Evolutionary conservation across 2,329 filamentous ascomycete genomes (phyloP).

Genomic region (Fusarium musae): DNA sequence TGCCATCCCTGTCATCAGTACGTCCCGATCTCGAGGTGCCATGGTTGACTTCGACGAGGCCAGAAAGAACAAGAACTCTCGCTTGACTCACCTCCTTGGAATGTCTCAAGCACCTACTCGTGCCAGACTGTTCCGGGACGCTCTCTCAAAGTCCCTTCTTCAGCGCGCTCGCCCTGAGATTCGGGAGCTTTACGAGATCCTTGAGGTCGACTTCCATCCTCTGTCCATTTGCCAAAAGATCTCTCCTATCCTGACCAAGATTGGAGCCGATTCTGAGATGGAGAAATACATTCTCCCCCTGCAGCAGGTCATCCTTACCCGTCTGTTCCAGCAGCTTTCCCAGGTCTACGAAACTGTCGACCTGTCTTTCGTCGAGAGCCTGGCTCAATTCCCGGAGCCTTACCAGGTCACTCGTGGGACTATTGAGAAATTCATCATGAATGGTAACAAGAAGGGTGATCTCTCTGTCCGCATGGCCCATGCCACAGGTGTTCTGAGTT

Average conservation of each 20-base stretch:
- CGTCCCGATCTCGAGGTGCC: slow-evolving; percentile 92
- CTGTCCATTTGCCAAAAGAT: slow-evolving; percentile 99
- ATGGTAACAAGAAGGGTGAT: slow-evolving; percentile 99
- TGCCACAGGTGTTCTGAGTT: slow-evolving; percentile 92
- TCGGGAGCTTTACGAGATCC: slow-evolving; percentile 95
- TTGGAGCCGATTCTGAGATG: slow-evolving; percentile 94
- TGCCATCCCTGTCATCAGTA: slow-evolving; percentile 99
- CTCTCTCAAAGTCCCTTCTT: slow-evolving; percentile 91
- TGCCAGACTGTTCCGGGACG: slow-evolving; percentile 92
- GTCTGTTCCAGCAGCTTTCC: slow-evolving; percentile 97
- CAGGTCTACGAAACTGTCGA: slow-evolving; percentile 99
- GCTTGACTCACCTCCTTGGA: slow-evolving; percentile 93
- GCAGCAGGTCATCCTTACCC: slow-evolving; percentile 97
- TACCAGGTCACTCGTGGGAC: slow-evolving; percentile 91
- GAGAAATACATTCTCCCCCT: slow-evolving; percentile 95
- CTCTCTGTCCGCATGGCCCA: slow-evolving; percentile 96
- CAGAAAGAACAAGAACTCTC: slow-evolving; percentile 98
- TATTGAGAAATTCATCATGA: slow-evolving; percentile 99
- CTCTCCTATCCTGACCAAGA: slow-evolving; percentile 92
- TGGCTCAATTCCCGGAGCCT: slow-evolving; percentile 95
- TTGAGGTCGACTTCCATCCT: slow-evolving; percentile 99
- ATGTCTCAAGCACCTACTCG: slow-evolving; percentile 92
- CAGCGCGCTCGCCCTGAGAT: slow-evolving; percentile 95
- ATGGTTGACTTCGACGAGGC: slow-evolving; percentile 97
- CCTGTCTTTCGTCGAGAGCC: slow-evolving; percentile 89